Evolutionary conservation across 2,329 filamentous ascomycete genomes (phyloP).

Genomic region (Conoideocrella luteorostrata): DNA sequence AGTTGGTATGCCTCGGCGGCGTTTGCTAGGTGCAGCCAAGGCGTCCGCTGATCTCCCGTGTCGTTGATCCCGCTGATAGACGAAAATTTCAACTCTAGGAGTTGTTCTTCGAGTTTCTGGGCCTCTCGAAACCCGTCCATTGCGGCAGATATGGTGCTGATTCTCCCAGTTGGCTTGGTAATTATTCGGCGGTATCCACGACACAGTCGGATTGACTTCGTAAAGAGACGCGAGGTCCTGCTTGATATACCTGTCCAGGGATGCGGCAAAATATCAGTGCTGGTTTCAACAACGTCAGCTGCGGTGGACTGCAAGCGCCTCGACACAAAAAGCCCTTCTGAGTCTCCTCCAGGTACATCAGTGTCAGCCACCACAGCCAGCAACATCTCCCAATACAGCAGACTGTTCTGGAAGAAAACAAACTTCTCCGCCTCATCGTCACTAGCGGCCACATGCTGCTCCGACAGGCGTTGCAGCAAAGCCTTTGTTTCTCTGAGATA

Average conservation of each 20-base stretch:
- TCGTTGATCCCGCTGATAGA: conserved; percentile 15
- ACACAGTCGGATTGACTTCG: not conserved
- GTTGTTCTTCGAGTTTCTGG: conserved; percentile 25
- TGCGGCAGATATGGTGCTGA: conserved; percentile 3
- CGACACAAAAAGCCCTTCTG: conserved; percentile 8
- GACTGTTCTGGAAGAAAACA: conserved; percentile 31
- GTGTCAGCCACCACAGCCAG: conserved; percentile 27
- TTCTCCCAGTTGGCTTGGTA: not conserved
- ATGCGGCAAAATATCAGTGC: conserved; percentile 20
- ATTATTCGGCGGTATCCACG: not conserved
- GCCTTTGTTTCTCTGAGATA: conserved; percentile 24
- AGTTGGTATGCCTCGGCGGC: conserved; percentile 33
- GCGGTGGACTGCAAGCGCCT: conserved; percentile 31
- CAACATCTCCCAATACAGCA: conserved; percentile 34
- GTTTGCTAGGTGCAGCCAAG: conserved; percentile 23
- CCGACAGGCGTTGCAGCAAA: conserved; percentile 20
- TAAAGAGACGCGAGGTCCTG: conserved; percentile 4
- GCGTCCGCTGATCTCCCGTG: conserved; percentile 22
- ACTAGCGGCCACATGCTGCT: conserved; percentile 10
- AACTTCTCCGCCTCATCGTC: conserved; percentile 22
- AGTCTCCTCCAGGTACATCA: conserved; percentile 7
- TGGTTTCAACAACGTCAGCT: conserved; percentile 13
- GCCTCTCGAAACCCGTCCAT: conserved; percentile 27
- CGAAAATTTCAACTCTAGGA: conserved; percentile 24
- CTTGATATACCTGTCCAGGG: conserved; percentile 33